Evolutionary conservation across 306 rosid genomes (phyloP).

Genomic region (Casuarina cunninghamiana): DNA sequence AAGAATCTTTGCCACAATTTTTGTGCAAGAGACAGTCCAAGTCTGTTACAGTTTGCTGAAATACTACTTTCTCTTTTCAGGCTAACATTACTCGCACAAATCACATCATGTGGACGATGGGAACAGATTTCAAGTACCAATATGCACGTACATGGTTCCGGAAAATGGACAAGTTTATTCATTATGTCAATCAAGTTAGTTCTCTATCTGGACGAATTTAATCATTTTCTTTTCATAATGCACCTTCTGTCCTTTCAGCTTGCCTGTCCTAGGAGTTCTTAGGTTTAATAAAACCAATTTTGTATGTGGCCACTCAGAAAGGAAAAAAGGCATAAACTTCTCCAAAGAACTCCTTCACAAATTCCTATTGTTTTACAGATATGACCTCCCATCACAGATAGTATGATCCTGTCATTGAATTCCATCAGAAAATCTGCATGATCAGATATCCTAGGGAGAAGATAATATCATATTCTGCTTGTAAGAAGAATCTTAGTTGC

Average conservation of each 20-base stretch:
- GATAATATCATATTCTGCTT: background rate
- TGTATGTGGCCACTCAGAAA: background rate
- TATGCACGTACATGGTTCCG: constrained; percentile 84
- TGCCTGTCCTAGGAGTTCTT: background rate
- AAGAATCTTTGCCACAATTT: background rate
- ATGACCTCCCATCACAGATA: background rate
- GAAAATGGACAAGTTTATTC: constrained; percentile 92
- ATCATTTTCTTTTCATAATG: background rate
- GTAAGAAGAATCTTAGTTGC: background rate
- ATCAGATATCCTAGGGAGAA: background rate
- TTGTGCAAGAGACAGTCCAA: background rate
- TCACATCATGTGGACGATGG: constrained; percentile 99
- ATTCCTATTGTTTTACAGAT: background rate
- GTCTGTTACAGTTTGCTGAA: background rate
- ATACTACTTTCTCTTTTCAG: constrained; percentile 48
- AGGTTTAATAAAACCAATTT: background rate
- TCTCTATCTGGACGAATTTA: constrained; percentile 19
- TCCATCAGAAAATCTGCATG: background rate
- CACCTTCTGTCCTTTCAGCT: background rate
- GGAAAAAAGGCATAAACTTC: background rate
- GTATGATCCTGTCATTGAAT: background rate
- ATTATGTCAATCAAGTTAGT: constrained; percentile 80
- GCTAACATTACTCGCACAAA: constrained; percentile 91
- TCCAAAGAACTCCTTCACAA: background rate
- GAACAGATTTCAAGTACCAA: constrained; percentile 98